Evolutionary conservation across 2,329 filamentous ascomycete genomes (phyloP).

Genomic region (Claviceps citrina): DNA sequence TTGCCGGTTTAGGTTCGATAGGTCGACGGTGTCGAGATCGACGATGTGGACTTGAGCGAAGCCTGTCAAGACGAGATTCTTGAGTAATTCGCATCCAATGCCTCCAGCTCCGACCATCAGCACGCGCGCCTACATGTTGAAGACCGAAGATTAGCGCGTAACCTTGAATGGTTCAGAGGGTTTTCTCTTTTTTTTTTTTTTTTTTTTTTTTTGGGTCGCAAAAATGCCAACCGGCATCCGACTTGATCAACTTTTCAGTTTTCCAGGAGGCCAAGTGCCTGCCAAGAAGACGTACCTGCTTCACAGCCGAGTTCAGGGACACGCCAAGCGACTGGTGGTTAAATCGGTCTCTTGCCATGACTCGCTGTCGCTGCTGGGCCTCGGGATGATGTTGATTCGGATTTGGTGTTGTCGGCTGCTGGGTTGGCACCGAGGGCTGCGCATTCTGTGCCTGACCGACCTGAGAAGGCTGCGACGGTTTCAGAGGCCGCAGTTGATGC

Average conservation of each 20-base stretch:
- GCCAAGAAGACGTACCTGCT: conserved; percentile 50
- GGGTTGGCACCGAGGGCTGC: conserved; percentile 6
- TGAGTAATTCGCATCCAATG: conserved; percentile 93
- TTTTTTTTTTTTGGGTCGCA: no score
- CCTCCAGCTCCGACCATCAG: conserved; percentile 93
- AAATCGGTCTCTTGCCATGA: conserved; percentile 33
- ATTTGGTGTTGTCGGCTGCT: conserved; percentile 4
- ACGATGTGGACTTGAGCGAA: conserved; percentile 91
- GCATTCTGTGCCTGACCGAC: conserved; percentile 4
- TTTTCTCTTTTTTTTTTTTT: no score
- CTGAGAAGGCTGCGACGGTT: conserved; percentile 6
- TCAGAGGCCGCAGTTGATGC: conserved; percentile 5
- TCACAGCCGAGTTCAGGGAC: conserved; percentile 47
- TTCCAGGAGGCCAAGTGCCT: no score
- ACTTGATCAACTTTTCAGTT: background rate
- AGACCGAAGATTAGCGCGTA: background rate
- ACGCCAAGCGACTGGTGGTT: conserved; percentile 53
- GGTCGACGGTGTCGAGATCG: conserved; percentile 93
- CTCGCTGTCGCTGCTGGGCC: conserved; percentile 13
- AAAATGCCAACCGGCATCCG: background rate
- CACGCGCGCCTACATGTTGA: conserved; percentile 50
- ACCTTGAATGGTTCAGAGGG: no score
- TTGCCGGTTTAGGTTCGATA: conserved; percentile 94
- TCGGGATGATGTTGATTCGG: conserved; percentile 9
- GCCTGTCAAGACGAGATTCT: conserved; percentile 83